phyloP scores from a whole-genome alignment of 208 protist species.

The Trypanosoma melophagium region DNA sequence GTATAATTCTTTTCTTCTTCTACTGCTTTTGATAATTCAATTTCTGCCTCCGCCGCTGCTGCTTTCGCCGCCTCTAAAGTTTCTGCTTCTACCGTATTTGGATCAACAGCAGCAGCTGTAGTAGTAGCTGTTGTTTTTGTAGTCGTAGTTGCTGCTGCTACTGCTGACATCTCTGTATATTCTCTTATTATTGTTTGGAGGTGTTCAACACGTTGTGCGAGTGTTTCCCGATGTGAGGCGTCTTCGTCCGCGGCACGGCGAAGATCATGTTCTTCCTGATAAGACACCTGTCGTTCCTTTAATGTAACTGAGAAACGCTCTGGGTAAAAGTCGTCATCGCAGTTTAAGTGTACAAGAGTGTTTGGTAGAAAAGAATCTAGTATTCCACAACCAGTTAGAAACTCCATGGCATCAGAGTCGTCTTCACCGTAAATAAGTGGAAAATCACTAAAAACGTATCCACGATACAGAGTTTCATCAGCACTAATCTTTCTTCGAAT shows the following conservation, averaged over 20 bases:
- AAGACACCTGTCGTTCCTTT: slow-evolving; percentile 2
- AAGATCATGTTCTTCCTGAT: slow-evolving; percentile 20
- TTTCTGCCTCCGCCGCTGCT: slow-evolving; percentile 28
- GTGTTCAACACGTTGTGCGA: slow-evolving; percentile 9
- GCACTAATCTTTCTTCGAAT: slow-evolving; percentile 41
- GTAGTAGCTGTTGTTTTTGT: background rate
- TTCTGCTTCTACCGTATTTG: slow-evolving; percentile 24
- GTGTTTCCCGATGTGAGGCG: slow-evolving; percentile 27
- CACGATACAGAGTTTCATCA: slow-evolving; percentile 43
- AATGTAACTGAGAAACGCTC: slow-evolving; percentile 29
- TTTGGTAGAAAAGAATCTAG: slow-evolving; percentile 40
- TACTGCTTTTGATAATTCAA: slow-evolving; percentile 40
- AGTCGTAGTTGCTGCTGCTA: background rate
- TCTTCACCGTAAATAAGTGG: slow-evolving; percentile 15
- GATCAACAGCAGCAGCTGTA: background rate
- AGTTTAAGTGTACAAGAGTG: slow-evolving; percentile 61
- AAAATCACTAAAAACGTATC: slow-evolving; percentile 84
- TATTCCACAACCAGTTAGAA: slow-evolving; percentile 45
- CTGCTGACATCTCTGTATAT: slow-evolving; percentile 18
- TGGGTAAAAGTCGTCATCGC: slow-evolving; percentile 40
- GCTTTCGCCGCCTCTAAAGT: slow-evolving; percentile 32
- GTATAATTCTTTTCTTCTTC: slow-evolving; percentile 31
- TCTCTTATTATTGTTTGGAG: slow-evolving; percentile 24
- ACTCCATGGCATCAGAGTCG: slow-evolving; percentile 13
- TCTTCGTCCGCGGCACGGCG: slow-evolving; percentile 18